Base-by-base conservation (phyloP, 169 alveolate genomes). In the Theileria equi region DNA sequence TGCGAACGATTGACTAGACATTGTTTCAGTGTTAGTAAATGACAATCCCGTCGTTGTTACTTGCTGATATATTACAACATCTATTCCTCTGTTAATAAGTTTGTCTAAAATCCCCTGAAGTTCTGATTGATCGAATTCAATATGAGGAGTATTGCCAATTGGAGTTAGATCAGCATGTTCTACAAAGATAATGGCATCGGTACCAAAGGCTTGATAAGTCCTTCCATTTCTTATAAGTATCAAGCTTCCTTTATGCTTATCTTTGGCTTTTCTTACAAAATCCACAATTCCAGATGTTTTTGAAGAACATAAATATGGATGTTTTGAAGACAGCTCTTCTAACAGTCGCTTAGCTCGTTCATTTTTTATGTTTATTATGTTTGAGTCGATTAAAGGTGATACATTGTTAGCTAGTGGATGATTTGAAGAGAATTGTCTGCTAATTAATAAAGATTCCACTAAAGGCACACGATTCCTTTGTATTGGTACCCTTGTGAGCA, bases 131-230 rank as follows among this genome's bases (percentile, higher is more conserved):
- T 62, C 57, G 34, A 76, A 19, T 25, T 57, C 82, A 11, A 67
- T 60, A 1, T 66, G 80, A 13, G 81, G 58, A 13, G 74, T 65
- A n/a, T 7, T 28, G 6, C 62, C 81, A 29, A 26, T 28, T 3
- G 67, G 79, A 25, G 28, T 31, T 31, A 76, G 36, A 5, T 36
- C 81, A 16, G 71, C 19, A 38, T 76, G 60, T 40, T 87, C 92
- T 40, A 81, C 80, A 16, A 80, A 63, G 31, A 87, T 62, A 31
- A 70, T 81, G 2, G 89, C 79, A 45, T 87, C 92, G 17, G 68
- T n/a, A 10, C 89, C 92, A 64, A 71, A 70, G n/a, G 84, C 82
- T 36, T 81, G 87, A 34, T 81, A 87, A 47, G 50, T 50, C 34
- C 50, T 69, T 6, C 89, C 92, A 13, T 35, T 81, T 8, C 87